Evolutionary conservation across 495 filamentous ascomycete genomes (phyloP).

Genomic region (Elasticomyces elasticus): DNA sequence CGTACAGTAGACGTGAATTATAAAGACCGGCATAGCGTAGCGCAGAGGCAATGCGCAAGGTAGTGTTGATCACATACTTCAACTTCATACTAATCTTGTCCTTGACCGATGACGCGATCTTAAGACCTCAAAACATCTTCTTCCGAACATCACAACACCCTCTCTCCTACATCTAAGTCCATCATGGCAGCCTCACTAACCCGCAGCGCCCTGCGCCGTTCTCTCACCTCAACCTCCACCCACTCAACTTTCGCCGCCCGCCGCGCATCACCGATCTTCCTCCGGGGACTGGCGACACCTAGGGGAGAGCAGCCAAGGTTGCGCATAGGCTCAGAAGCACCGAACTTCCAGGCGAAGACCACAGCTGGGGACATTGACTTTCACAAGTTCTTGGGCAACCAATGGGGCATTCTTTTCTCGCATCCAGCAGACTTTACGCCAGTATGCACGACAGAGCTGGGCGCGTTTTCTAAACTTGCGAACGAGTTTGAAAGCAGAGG

Average conservation of each 20-base stretch:
- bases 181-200: slow-evolving; percentile 11
- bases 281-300: slow-evolving; percentile 30
- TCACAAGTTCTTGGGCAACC: slow-evolving; percentile 91
- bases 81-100: too few relatives aligned
- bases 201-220: slow-evolving; percentile 10
- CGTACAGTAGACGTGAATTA: too few relatives aligned
- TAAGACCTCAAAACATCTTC: neutral
- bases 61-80: too few relatives aligned
- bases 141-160: neutral
- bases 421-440: slow-evolving; percentile 77
- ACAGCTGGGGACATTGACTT: slow-evolving; percentile 78
- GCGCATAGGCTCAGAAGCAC: slow-evolving; percentile 49
- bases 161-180: neutral
- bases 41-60: too few relatives aligned
- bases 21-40: too few relatives aligned
- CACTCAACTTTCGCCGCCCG: slow-evolving; percentile 19
- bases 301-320: slow-evolving; percentile 48
- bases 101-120: too few relatives aligned
- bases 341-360: slow-evolving; percentile 56
- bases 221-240: slow-evolving; percentile 7
- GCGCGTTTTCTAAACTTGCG: slow-evolving; percentile 92
- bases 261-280: slow-evolving; percentile 25
- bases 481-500: slow-evolving; percentile 93
- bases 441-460: slow-evolving; percentile 97
- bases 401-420: slow-evolving; percentile 93